phyloP scores from a whole-genome alignment of 148 eudicot genomes.

The Fagopyrum homotropicum region DNA sequence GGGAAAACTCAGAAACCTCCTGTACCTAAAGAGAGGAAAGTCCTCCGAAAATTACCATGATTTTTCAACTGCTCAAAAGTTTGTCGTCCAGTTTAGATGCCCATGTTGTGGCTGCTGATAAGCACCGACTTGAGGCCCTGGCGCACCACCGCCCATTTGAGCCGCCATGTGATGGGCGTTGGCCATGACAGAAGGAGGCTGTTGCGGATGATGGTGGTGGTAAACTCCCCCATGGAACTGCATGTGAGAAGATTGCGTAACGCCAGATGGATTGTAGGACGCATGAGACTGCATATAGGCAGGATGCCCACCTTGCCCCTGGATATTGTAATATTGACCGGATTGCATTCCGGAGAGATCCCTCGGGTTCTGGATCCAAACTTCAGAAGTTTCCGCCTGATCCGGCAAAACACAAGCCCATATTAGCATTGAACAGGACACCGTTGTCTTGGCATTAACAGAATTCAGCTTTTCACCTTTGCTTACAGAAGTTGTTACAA shows the following conservation, averaged over 20 bases:
- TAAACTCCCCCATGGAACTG: constrained; percentile 75
- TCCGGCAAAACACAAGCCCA: neutral
- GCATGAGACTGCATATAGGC: constrained; percentile 62
- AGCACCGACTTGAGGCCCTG: constrained; percentile 58
- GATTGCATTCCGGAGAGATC: constrained; percentile 63
- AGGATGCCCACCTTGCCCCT: constrained; percentile 29
- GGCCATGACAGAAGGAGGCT: constrained; percentile 44
- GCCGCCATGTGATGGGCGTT: constrained; percentile 66
- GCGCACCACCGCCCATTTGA: constrained; percentile 41
- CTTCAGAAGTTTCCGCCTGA: constrained; percentile 78
- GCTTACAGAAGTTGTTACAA: neutral
- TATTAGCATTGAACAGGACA: neutral
- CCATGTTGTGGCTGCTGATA: constrained; percentile 79
- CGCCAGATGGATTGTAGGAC: constrained; percentile 56
- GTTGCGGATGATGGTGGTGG: constrained; percentile 37
- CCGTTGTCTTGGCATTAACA: neutral
- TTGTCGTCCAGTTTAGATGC: constrained; percentile 69
- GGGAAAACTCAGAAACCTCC: neutral
- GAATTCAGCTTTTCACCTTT: neutral
- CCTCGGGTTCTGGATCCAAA: constrained; percentile 71
- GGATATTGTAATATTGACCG: constrained; percentile 31
- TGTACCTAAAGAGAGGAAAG: constrained; percentile 6
- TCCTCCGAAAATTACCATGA: constrained; percentile 6
- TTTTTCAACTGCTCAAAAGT: constrained; percentile 33
- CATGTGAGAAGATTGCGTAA: constrained; percentile 74